Conservation (phyloP, 306 rosid genomes). For the Acacia acuminata region DNA sequence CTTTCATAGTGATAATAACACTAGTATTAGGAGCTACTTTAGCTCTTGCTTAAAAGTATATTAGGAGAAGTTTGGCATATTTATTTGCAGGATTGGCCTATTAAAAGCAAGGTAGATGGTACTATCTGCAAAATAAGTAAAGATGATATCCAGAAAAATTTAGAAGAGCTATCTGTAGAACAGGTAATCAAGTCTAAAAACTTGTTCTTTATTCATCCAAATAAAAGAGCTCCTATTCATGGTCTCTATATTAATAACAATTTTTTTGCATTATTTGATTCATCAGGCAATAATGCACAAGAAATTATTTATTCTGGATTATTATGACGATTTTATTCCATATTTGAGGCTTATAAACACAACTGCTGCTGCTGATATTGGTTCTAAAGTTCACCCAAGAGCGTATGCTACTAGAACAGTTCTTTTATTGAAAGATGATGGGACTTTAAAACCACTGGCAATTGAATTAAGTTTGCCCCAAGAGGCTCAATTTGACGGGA, state of each 20-base stretch:
- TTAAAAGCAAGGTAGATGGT: conserved; percentile 62
- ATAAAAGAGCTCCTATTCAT: background rate
- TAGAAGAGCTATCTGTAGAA: conserved; percentile 58
- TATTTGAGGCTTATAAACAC: background rate
- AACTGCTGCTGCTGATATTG: background rate
- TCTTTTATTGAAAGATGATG: background rate
- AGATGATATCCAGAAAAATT: conserved; percentile 45
- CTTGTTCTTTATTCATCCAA: background rate
- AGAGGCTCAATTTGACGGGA: background rate
- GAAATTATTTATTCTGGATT: background rate
- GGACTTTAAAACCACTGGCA: background rate
- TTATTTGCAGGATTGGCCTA: conserved; percentile 63
- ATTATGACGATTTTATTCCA: background rate
- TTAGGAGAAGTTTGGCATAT: background rate
- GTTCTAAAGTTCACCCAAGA: background rate
- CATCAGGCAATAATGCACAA: background rate
- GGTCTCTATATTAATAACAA: background rate
- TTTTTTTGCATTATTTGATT: background rate
- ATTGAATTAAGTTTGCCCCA: background rate
- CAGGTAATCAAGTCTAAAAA: conserved; percentile 45
- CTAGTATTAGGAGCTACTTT: background rate
- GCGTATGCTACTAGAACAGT: background rate
- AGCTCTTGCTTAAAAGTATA: background rate
- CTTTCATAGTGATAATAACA: background rate
- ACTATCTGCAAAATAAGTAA: conserved; percentile 49